Base-by-base conservation (phyloP, 2,329 filamentous ascomycete genomes). In the Harringtonia aguacate region DNA sequence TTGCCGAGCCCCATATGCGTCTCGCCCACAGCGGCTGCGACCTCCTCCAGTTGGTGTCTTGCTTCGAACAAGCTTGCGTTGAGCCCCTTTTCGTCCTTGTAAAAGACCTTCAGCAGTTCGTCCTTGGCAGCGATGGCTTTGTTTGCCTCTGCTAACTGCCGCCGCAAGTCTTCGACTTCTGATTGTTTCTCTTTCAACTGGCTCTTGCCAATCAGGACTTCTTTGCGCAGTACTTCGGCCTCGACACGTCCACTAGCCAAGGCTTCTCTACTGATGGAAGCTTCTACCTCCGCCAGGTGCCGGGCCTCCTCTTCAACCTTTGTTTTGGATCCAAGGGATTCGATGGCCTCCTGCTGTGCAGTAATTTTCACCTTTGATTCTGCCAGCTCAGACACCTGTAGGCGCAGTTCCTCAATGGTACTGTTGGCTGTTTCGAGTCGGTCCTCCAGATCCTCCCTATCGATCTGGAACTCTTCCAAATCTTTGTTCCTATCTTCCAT, bases 1-100 rank as follows among this genome's bases (percentile, higher is more conserved):
- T 27, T 7, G 14, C 21, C 28, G 21, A 45, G 33, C 3, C n/a
- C 35, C 29, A 41, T 8, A 2, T 21, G 17, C 3, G 39, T 39
- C n/a, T 45, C 44, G n/a, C 44, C 44, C 14, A 45, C 36, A 6
- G 41, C 39, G 21, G 39, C 44, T 12, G 44, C 35, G 9, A 39
- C 41, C n/a, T 45, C 44, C 9, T 41, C 34, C 12, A 45, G 30
- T n/a, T 38, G 30, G 34, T 34, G 39, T 12, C 27, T 28, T 3
- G 39, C 34, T 21, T 39, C 38, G 6, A 38, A 41, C 10, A 27
- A 27, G 10, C 7, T 27, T 6, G 24, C 10, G 7, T 27, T 6
- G 10, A 27, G 24, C 24, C 7, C 24, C 10, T 27, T 27, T 10
- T 27, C 10, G 10, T 27, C 24, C 10, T 27, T 10, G 22, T 36